Evolutionary conservation across 306 rosid species (phyloP).

Genomic region (Sophora flavescens): DNA sequence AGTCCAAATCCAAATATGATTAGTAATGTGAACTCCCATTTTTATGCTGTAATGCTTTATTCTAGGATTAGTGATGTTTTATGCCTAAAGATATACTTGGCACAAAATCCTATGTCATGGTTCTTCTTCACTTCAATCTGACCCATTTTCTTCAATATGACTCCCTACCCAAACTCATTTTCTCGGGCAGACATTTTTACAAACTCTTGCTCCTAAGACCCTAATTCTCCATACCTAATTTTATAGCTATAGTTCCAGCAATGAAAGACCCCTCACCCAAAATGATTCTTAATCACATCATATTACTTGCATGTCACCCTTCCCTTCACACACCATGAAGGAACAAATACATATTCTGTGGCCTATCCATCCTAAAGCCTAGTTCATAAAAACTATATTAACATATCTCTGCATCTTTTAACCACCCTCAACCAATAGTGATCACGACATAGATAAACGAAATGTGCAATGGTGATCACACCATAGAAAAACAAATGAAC

Average conservation of each 20-base stretch:
- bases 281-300: no score
- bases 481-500: constrained; percentile 49
- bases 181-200: not conserved
- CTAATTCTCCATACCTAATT: no score
- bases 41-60: not conserved
- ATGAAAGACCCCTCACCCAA: no score
- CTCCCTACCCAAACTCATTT: not conserved
- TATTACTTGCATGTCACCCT: not conserved
- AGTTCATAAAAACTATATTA: not conserved
- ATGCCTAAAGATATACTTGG: not conserved
- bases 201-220: not conserved
- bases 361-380: no score
- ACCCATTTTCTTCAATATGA: not conserved
- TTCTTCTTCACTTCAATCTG: not conserved
- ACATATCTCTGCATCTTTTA: constrained; percentile 10
- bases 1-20: not conserved
- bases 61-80: not conserved
- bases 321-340: not conserved
- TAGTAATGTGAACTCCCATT: not conserved
- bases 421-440: constrained; percentile 21
- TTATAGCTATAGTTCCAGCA: no score
- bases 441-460: no score
- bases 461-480: constrained; percentile 7
- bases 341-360: not conserved
- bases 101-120: not conserved